These are phyloP conservation scores for Rhizophagus prolifer DNA, from an alignment of 192 early-diverging fungal genomes.

Conservation along the genomic window DNA sequence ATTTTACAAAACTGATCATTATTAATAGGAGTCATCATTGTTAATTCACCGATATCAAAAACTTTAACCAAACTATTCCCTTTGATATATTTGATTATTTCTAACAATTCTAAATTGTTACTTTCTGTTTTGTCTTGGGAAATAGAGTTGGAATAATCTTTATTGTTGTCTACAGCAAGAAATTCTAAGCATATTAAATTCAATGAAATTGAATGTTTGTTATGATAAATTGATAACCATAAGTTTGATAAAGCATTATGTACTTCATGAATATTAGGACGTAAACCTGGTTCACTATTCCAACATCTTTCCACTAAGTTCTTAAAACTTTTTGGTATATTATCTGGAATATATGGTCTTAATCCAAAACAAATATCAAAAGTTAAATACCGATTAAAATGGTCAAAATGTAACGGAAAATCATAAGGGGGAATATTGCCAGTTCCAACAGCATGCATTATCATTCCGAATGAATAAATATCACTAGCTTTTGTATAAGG, in stretches of 20 bases:
- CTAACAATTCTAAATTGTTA: no score
- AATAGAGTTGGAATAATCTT: neutral
- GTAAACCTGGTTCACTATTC: neutral
- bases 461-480: conserved; percentile 3
- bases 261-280: neutral
- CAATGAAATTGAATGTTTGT: neutral
- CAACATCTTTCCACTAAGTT: neutral
- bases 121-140: no score
- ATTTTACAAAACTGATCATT: no score
- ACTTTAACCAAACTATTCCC: no score
- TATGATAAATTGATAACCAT: neutral
- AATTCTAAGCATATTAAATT: neutral
- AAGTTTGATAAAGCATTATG: neutral
- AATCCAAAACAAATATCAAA: neutral
- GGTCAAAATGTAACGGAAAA: neutral
- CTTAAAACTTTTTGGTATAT: neutral
- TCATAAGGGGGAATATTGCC: neutral
- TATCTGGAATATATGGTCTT: neutral
- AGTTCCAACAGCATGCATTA: neutral
- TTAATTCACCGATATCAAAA: no score
- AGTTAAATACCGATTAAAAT: neutral
- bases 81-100: no score
- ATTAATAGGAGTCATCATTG: no score
- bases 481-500: neutral
- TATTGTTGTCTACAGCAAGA: neutral